phyloP scores from a whole-genome alignment of 352 stramenopile species.

The Globisporangium orthogonon region DNA sequence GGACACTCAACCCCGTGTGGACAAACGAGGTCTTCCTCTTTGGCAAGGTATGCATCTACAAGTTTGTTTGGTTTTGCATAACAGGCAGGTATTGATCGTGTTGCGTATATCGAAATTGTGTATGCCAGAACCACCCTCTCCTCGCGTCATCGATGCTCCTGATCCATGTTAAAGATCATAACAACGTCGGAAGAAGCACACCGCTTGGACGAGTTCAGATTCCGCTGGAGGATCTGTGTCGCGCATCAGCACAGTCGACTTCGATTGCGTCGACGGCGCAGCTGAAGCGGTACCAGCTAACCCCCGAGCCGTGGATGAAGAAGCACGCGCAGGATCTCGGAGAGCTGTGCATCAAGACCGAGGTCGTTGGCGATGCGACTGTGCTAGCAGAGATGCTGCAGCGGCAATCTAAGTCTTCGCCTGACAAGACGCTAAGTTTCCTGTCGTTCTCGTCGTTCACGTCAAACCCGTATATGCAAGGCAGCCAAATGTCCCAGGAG shows the following conservation, averaged over 20 bases:
- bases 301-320: constrained; percentile 70
- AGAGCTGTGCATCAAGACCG: constrained; percentile 61
- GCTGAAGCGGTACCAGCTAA: constrained; percentile 50
- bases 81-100: background rate
- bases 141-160: constrained; percentile 35
- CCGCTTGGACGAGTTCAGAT: constrained; percentile 63
- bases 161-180: constrained; percentile 74
- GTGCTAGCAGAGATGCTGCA: constrained; percentile 50
- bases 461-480: constrained; percentile 33
- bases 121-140: constrained; percentile 36
- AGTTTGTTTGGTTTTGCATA: background rate
- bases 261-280: constrained; percentile 44
- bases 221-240: constrained; percentile 51
- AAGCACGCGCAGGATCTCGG: constrained; percentile 44
- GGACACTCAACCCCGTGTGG: constrained; percentile 71
- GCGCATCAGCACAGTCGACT: constrained; percentile 37
- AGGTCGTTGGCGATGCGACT: constrained; percentile 52
- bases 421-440: constrained; percentile 47
- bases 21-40: constrained; percentile 55
- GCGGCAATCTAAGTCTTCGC: constrained; percentile 20
- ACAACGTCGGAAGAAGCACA: constrained; percentile 55
- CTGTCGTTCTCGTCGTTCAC: constrained; percentile 45
- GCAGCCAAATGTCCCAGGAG: constrained; percentile 10
- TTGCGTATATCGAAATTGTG: background rate
- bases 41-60: constrained; percentile 29